phyloP scores from a whole-genome alignment of 768 basidiomycete genomes.

The Sporobolomyces phaffii region DNA sequence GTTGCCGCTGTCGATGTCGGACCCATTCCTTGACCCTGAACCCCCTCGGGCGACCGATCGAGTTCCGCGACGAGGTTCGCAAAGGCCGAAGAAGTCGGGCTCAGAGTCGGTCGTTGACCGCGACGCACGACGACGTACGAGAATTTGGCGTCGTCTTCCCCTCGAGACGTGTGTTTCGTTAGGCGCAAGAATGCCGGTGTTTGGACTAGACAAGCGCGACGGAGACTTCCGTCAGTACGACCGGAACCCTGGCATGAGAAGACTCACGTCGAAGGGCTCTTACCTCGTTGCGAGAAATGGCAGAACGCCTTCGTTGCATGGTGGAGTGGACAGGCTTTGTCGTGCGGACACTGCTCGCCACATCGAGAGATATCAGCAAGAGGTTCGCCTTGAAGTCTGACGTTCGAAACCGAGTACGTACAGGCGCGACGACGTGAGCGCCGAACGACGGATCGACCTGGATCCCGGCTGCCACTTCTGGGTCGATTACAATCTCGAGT shows the following conservation, averaged over 20 bases:
- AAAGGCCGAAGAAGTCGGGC: not conserved
- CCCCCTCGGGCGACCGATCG: conserved; percentile 13
- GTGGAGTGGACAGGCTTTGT: conserved; percentile 68
- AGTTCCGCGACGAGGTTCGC: conserved; percentile 3
- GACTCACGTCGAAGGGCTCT: too few relatives aligned
- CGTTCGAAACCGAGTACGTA: conserved; percentile 49
- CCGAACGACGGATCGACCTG: conserved; percentile 48
- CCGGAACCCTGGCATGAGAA: too few relatives aligned
- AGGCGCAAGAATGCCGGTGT: conserved; percentile 74
- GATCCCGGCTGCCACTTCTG: conserved; percentile 34
- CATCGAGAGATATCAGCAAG: not conserved
- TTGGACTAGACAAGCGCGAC: conserved; percentile 52
- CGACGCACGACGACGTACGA: conserved; percentile 84
- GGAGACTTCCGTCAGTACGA: not conserved
- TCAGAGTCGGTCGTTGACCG: conserved; percentile 58
- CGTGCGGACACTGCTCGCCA: conserved; percentile 72
- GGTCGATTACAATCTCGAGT: conserved; percentile 18
- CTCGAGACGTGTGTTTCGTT: conserved; percentile 77
- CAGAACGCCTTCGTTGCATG: conserved; percentile 52
- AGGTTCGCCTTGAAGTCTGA: too few relatives aligned
- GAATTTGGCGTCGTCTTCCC: conserved; percentile 81
- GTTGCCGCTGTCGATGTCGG: not conserved
- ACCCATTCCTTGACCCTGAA: conserved; percentile 41
- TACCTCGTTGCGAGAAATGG: conserved; percentile 69
- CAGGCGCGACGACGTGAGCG: conserved; percentile 81